Percentiles rank a stretch among this genome's conserved stretches.
These are phyloP conservation scores for Eurotiales sp. DNA, from an alignment of 2,329 filamentous ascomycete species.

Conservation along the genomic window DNA sequence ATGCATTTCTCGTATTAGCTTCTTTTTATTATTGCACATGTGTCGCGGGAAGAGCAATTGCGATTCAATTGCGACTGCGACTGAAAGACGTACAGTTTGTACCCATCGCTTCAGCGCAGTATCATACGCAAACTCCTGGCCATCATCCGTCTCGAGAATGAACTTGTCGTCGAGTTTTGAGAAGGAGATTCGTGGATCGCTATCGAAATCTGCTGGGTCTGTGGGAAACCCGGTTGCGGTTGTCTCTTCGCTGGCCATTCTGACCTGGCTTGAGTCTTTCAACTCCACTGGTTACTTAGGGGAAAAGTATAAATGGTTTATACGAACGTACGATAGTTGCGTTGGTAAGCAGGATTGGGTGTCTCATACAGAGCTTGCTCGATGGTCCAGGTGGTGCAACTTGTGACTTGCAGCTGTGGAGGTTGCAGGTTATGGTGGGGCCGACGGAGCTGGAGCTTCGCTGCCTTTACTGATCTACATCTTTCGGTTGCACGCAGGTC, in stretches of 20 bases:
- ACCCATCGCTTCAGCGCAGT: slow-evolving; percentile 69
- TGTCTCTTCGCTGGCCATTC: slow-evolving; percentile 6
- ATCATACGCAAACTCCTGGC: slow-evolving; percentile 81
- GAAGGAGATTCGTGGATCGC: slow-evolving; percentile 79
- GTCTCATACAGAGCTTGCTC: too few species aligned
- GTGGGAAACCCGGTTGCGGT: slow-evolving; percentile 43
- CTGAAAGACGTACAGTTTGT: slow-evolving; percentile 51
- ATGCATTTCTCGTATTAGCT: too few species aligned
- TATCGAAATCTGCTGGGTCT: slow-evolving; percentile 65
- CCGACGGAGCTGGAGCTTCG: slow-evolving; percentile 4
- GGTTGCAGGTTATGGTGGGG: slow-evolving; percentile 2
- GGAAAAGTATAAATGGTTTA: not conserved
- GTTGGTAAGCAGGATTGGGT: too few species aligned
- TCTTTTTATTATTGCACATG: too few species aligned
- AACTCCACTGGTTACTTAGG: not conserved
- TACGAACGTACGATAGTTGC: too few species aligned
- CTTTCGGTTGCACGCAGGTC: too few species aligned
- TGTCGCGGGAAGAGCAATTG: too few species aligned
- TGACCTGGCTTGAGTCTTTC: not conserved
- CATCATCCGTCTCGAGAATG: slow-evolving; percentile 79
- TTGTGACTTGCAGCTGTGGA: too few species aligned
- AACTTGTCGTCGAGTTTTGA: slow-evolving; percentile 79
- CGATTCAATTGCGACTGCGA: slow-evolving; percentile 15
- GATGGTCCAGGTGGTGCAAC: too few species aligned
- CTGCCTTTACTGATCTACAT: too few species aligned